These are phyloP conservation scores for Daphne laureola DNA, from an alignment of 441 rosid species.

Conservation along the genomic window DNA sequence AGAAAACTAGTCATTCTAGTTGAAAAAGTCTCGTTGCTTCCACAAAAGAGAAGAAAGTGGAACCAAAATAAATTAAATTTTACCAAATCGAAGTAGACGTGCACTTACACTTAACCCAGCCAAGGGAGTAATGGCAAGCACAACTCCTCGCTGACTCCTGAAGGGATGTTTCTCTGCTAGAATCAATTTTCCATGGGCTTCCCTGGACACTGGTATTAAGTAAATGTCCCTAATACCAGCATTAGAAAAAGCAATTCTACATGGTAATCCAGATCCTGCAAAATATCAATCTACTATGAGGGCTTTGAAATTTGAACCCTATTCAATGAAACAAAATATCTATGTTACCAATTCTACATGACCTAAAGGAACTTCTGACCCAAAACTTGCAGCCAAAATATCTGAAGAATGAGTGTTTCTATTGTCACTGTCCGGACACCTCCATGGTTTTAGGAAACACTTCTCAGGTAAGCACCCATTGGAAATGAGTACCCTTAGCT, in stretches of 20 bases:
- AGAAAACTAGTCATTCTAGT: too few species aligned
- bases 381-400: slow-evolving; percentile 53
- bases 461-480: slow-evolving; percentile 37
- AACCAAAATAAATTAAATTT: background rate
- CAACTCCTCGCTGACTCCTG: slow-evolving; percentile 48
- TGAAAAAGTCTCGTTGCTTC: too few species aligned
- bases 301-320: slow-evolving; percentile 2
- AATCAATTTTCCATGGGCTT: slow-evolving; percentile 46
- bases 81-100: background rate
- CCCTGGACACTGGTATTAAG: slow-evolving; percentile 36
- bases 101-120: slow-evolving; percentile 54
- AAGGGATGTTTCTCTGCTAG: slow-evolving; percentile 75
- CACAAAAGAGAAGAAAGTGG: too few species aligned
- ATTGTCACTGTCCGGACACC: slow-evolving; percentile 22
- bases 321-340: slow-evolving; percentile 4
- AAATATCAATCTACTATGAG: slow-evolving; percentile 15
- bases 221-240: slow-evolving; percentile 56
- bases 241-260: slow-evolving; percentile 61
- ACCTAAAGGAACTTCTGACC: slow-evolving; percentile 66
- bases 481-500: slow-evolving; percentile 42
- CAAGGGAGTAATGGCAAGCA: slow-evolving; percentile 60
- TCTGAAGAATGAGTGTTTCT: slow-evolving; percentile 35
- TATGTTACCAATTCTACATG: slow-evolving; percentile 9
- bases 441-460: slow-evolving; percentile 20
- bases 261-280: slow-evolving; percentile 52